phyloP scores from a whole-genome alignment of 768 basidiomycete species.

The Pisolithus orientalis region DNA sequence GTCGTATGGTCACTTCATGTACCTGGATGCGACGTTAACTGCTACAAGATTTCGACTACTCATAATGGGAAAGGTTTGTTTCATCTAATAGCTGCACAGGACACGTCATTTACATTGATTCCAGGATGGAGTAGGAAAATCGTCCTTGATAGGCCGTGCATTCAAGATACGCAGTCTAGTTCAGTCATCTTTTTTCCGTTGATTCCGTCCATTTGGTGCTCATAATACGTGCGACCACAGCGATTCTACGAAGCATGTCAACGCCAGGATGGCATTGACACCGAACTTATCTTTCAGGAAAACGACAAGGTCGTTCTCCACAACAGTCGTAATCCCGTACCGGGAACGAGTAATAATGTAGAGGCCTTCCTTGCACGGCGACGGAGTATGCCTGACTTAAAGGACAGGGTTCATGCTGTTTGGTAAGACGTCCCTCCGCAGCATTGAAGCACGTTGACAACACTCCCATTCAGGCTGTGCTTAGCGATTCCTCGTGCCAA shows the following conservation, averaged over 20 bases:
- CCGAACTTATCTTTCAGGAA: conserved; percentile 8
- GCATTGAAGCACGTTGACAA: not conserved
- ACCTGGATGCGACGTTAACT: too few relatives aligned
- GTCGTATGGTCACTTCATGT: not conserved
- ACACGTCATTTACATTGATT: not conserved
- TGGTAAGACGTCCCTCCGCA: conserved; percentile 2
- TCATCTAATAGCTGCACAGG: not conserved
- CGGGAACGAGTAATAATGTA: conserved; percentile 1
- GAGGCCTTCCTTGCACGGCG: conserved; percentile 5
- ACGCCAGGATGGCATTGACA: conserved; percentile 9
- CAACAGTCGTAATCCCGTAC: conserved; percentile 11
- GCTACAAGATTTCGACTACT: conserved; percentile 1
- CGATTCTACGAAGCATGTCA: not conserved
- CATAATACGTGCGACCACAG: not conserved
- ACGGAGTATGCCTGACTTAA: conserved; percentile 4
- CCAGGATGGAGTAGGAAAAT: conserved; percentile 4
- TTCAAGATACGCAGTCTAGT: conserved; percentile 3
- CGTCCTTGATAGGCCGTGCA: conserved; percentile 3
- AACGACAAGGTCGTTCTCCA: conserved; percentile 13
- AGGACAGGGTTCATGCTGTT: conserved; percentile 10
- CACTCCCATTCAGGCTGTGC: not conserved
- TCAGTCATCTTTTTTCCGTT: not conserved
- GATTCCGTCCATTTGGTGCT: not conserved
- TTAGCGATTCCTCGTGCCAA: conserved; percentile 2
- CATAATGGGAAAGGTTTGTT: conserved; percentile 6